Evolutionary conservation across 2,329 filamentous ascomycete species (phyloP), one percentile per base, ranked within the genome.

Genomic region (Neofusicoccum ribis): DNA sequence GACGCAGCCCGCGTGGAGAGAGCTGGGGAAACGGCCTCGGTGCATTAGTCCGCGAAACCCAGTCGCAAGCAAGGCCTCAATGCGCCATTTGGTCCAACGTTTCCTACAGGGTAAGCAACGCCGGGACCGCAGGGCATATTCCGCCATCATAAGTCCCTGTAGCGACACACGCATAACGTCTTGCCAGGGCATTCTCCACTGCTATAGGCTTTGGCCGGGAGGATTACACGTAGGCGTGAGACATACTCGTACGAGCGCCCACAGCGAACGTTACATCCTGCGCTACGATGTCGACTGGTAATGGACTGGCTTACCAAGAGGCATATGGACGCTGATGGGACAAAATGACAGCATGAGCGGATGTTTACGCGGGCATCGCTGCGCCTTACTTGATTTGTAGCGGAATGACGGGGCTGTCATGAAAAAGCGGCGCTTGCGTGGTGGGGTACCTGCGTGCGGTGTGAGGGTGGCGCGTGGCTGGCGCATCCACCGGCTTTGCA

Each of bases 371-470:
- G 27, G 14, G 27, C 11, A 27, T 17, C 43, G 27, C 27, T 14
- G 43, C 15, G 11, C 3, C 17, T 11, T 60, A 20, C 56, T 47
- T 17, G 39, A 36, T 46, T 20, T 34, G 31, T 60, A 9, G 37
- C 31, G 56, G 23, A 60, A 37, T 15, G 27, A 17, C 27, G 23
- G 23, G 12, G 37, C 5, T 8, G 52, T 43, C 27, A n/a, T 41
- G 37, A 58, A n/a, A 27, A n/a, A 20, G 17, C 20, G 52, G 41
- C 43, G 27, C 27, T 9, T 20, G 52, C 31, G 34, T 47, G 39
- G 54, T 60, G 56, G 56, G 41, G 56, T 60, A 47, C 56, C 56
- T 47, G 56, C 27, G 56, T 46, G 23, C 56, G 56, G 56, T 60
- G 56, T 36, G 39, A 44, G 34, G 14, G 56, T 47, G 56, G 56